Percentiles rank a stretch among this genome's conserved stretches.
These are phyloP conservation scores for Flagelloscypha sp. DNA, from an alignment of 768 basidiomycete species.

Conservation along the genomic window DNA sequence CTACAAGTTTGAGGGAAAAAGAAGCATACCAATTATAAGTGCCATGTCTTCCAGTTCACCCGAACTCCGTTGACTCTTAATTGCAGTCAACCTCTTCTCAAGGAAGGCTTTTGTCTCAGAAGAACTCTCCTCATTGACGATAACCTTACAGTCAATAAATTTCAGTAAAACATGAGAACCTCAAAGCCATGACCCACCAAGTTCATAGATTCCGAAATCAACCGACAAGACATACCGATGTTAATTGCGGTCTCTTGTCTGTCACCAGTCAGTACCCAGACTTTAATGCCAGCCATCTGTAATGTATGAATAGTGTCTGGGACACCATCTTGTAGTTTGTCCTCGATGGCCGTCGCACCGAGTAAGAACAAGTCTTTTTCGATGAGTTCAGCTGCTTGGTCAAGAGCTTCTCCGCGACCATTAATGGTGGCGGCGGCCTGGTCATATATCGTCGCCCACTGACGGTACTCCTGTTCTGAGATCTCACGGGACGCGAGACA, in stretches of 20 bases:
- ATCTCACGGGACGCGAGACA: conserved; percentile 94
- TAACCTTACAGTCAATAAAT: conserved; percentile 47
- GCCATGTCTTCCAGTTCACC: conserved; percentile 95
- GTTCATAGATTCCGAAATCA: conserved; percentile 99
- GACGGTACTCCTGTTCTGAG: conserved; percentile 79
- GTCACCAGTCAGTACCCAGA: conserved; percentile 98
- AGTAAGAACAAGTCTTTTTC: conserved; percentile 90
- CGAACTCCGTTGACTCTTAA: conserved; percentile 84
- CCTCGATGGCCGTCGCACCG: conserved; percentile 97
- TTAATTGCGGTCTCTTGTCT: conserved; percentile 99
- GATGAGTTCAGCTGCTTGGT: conserved; percentile 90
- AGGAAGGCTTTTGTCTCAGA: conserved; percentile 81
- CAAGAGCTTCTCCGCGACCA: conserved; percentile 90
- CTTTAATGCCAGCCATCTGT: conserved; percentile 97
- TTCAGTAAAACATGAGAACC: not conserved
- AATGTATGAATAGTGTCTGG: conserved; percentile 97
- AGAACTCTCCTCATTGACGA: conserved; percentile 85
- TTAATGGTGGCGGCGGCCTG: conserved; percentile 93
- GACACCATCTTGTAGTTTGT: conserved; percentile 97
- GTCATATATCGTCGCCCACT: conserved; percentile 84
- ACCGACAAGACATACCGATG: conserved; percentile 93
- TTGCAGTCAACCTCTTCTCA: conserved; percentile 80
- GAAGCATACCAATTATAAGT: conserved; percentile 73
- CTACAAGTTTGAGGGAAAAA: not conserved
- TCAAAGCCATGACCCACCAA: conserved; percentile 44